phyloP scores from a whole-genome alignment of 495 filamentous ascomycete species.

The Tuber borchii region DNA sequence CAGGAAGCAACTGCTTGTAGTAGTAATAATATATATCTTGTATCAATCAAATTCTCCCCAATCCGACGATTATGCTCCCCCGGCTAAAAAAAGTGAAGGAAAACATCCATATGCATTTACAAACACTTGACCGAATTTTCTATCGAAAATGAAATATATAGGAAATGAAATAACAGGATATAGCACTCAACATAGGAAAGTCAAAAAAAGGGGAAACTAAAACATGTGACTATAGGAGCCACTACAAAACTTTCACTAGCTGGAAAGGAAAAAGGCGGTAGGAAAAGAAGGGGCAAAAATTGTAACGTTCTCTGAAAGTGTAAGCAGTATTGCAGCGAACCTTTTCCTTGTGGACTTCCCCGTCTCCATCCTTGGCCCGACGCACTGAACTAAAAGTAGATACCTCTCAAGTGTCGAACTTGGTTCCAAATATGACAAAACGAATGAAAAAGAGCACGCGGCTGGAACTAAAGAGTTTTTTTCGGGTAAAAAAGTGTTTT shows the following conservation, averaged over 20 bases:
- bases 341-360: not conserved
- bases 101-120: not conserved
- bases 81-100: not conserved
- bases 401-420: slow-evolving; percentile 35
- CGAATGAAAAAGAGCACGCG: slow-evolving; percentile 27
- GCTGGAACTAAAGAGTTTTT: slow-evolving; percentile 16
- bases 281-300: slow-evolving; percentile 8
- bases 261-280: slow-evolving; percentile 4
- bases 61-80: not conserved
- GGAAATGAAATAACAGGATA: not conserved
- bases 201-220: not conserved
- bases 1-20: not conserved
- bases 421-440: slow-evolving; percentile 23
- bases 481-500: slow-evolving; percentile 22
- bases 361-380: slow-evolving; percentile 7
- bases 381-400: slow-evolving; percentile 26
- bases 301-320: slow-evolving; percentile 23
- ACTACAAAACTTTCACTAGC: not conserved
- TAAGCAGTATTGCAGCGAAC: slow-evolving; percentile 11
- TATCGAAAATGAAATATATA: slow-evolving; percentile 2
- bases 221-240: not conserved
- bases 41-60: not conserved
- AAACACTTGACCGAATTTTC: not conserved
- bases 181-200: not conserved
- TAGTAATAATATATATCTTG: not conserved